Percentiles rank a stretch among this genome's conserved stretches.
These are phyloP conservation scores for Phytophthora rubi DNA, from an alignment of 352 stramenopile genomes.

Conservation along the genomic window DNA sequence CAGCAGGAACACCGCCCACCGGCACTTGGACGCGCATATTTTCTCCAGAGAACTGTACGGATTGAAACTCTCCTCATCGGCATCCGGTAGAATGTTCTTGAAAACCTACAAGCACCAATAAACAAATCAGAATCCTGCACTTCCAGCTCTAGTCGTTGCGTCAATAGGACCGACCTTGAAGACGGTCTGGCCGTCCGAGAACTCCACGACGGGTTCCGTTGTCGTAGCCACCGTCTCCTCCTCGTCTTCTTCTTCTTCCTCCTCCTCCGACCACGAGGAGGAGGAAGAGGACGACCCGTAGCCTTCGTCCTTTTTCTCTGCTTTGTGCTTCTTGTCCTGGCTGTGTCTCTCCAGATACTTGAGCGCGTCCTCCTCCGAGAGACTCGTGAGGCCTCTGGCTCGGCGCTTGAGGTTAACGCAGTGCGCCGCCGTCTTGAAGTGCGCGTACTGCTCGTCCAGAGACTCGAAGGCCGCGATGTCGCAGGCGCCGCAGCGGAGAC, in stretches of 20 bases:
- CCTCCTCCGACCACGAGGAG: slow-evolving; percentile 53
- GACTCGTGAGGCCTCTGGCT: slow-evolving; percentile 55
- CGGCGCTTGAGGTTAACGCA: slow-evolving; percentile 84
- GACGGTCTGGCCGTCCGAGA: slow-evolving; percentile 71
- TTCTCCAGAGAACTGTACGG: slow-evolving; percentile 59
- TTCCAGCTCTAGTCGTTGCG: neutral
- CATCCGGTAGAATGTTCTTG: slow-evolving; percentile 68
- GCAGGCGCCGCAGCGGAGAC: slow-evolving; percentile 78
- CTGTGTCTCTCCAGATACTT: slow-evolving; percentile 24
- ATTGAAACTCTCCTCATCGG: slow-evolving; percentile 63
- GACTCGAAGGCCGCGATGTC: slow-evolving; percentile 69
- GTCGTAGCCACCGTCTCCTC: slow-evolving; percentile 56
- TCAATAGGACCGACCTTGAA: slow-evolving; percentile 62
- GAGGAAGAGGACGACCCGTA: slow-evolving; percentile 45
- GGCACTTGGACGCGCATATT: slow-evolving; percentile 61
- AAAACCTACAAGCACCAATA: slow-evolving; percentile 46
- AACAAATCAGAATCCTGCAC: neutral
- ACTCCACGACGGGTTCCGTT: slow-evolving; percentile 78
- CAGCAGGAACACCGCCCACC: slow-evolving; percentile 90
- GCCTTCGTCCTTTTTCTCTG: slow-evolving; percentile 28
- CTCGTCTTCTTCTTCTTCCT: slow-evolving; percentile 32
- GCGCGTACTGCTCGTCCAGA: slow-evolving; percentile 81
- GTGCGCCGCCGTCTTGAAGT: slow-evolving; percentile 88
- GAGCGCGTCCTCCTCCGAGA: slow-evolving; percentile 49
- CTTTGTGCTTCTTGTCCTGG: slow-evolving; percentile 33